A percentile compares a stretch with the other conserved stretches of the same genome.
Conservation (phyloP, 2,329 filamentous ascomycete genomes). For the Xylariaceae sp. region DNA sequence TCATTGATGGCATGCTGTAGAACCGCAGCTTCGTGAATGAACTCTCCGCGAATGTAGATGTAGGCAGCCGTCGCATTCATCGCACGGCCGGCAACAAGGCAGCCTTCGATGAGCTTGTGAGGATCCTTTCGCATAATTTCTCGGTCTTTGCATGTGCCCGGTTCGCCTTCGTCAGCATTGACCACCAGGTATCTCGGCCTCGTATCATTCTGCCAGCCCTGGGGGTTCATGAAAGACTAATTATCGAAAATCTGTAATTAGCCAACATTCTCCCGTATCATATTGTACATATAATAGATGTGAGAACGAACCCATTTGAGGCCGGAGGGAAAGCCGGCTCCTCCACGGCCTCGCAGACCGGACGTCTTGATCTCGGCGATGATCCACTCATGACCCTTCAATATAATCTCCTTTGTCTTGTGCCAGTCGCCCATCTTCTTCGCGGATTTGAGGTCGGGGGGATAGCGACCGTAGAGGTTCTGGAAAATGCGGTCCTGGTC, state of each 20-base stretch:
- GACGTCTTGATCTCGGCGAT: constrained; percentile 97
- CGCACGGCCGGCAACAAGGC: constrained; percentile 87
- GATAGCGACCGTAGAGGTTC: constrained; percentile 93
- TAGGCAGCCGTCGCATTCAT: constrained; percentile 99
- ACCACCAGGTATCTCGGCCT: constrained; percentile 96
- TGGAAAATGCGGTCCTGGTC: constrained; percentile 99
- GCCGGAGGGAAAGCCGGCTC: constrained; percentile 95
- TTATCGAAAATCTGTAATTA: background rate
- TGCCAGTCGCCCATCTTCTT: constrained; percentile 99
- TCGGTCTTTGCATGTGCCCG: constrained; percentile 97
- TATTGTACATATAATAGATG: background rate
- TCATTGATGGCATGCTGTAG: constrained; percentile 96
- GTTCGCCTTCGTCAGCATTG: constrained; percentile 98
- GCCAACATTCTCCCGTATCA: background rate
- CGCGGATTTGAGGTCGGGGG: constrained; percentile 83
- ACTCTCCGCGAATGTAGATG: constrained; percentile 99
- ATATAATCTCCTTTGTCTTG: constrained; percentile 96
- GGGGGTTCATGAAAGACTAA: constrained; percentile 99
- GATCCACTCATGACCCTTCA: constrained; percentile 98
- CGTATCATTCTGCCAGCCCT: constrained; percentile 96
- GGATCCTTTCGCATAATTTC: constrained; percentile 99
- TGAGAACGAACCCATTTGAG: constrained; percentile 80
- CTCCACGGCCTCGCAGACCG: constrained; percentile 88
- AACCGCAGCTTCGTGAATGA: constrained; percentile 90
- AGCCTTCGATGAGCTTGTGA: constrained; percentile 97